A percentile compares a stretch with the other conserved stretches of the same genome.
These are phyloP conservation scores for Aspergillus viridinutans DNA, from an alignment of 2,329 filamentous ascomycete genomes.

Conservation along the genomic window DNA sequence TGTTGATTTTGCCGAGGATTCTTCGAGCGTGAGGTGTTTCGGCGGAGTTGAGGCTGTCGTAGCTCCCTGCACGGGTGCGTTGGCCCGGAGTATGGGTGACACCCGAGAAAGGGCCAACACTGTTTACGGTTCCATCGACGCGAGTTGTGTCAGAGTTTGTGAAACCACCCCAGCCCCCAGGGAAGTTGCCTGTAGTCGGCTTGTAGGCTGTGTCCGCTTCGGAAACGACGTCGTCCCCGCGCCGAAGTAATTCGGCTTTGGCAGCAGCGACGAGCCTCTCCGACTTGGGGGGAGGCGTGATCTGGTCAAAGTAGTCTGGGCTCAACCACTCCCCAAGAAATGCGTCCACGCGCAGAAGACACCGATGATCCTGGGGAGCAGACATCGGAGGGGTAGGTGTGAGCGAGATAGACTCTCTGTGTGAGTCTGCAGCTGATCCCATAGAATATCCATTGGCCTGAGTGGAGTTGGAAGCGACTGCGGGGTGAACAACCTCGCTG, in stretches of 20 bases:
- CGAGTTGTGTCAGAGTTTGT: constrained; percentile 29
- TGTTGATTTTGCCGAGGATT: constrained; percentile 29
- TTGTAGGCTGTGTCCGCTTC: constrained; percentile 32
- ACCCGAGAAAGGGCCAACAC: neutral
- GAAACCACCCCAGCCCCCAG: constrained; percentile 52
- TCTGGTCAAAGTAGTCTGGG: constrained; percentile 87
- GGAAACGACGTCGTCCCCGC: constrained; percentile 61
- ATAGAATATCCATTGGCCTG: constrained; percentile 1
- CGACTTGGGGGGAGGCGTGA: constrained; percentile 81
- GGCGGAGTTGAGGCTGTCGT: constrained; percentile 31
- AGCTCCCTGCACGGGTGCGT: constrained; percentile 48
- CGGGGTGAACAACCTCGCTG: constrained; percentile 10
- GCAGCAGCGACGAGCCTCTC: constrained; percentile 83
- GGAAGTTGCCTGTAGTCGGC: constrained; percentile 46
- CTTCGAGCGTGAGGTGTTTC: constrained; percentile 16
- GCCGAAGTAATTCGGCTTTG: constrained; percentile 77
- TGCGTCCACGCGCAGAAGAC: constrained; percentile 71
- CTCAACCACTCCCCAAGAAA: constrained; percentile 95
- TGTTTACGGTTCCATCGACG: constrained; percentile 16
- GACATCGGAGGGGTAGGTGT: neutral
- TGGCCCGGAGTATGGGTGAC: constrained; percentile 19
- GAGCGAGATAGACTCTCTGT: neutral
- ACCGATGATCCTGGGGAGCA: constrained; percentile 14
- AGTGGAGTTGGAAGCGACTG: neutral
- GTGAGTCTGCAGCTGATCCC: neutral